Conservation (phyloP, 78 protist species). For the Isochrysis galbana region DNA sequence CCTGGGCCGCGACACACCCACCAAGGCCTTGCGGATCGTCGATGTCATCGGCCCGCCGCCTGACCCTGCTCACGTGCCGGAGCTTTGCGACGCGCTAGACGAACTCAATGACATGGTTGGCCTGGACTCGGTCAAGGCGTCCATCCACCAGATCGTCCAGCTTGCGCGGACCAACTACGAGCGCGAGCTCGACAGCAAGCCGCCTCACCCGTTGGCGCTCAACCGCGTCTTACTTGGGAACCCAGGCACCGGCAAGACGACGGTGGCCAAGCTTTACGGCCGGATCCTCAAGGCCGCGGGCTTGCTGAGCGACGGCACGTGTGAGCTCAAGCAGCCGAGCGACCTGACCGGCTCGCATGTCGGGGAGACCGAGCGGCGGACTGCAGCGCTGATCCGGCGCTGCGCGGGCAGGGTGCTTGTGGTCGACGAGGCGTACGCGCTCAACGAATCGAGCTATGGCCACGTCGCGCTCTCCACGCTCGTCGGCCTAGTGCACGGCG, state of each 20-base stretch:
- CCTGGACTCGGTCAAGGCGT: conserved; percentile 40
- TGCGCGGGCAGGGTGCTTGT: conserved; percentile 34
- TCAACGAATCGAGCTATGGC: neutral
- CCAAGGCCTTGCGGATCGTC: too few relatives aligned
- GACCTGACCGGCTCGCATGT: conserved; percentile 8
- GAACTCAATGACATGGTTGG: conserved; percentile 49
- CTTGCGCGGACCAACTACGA: neutral
- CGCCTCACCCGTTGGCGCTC: neutral
- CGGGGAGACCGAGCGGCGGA: conserved; percentile 26
- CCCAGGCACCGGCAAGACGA: conserved; percentile 54
- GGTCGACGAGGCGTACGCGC: conserved; percentile 66
- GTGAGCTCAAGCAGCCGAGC: conserved; percentile 1
- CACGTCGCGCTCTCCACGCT: conserved; percentile 1
- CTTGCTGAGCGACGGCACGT: neutral
- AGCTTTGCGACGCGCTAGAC: neutral
- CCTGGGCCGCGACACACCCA: neutral
- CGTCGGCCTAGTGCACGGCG: neutral
- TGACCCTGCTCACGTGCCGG: neutral
- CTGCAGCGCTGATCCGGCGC: neutral
- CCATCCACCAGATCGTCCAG: neutral
- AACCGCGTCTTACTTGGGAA: conserved; percentile 28
- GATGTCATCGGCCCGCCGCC: conserved; percentile 3
- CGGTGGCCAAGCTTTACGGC: conserved; percentile 9
- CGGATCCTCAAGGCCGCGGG: neutral
- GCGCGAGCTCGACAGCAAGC: neutral